phyloP scores from a whole-genome alignment of 257 asterid species.

The Osmanthus fragrans region DNA sequence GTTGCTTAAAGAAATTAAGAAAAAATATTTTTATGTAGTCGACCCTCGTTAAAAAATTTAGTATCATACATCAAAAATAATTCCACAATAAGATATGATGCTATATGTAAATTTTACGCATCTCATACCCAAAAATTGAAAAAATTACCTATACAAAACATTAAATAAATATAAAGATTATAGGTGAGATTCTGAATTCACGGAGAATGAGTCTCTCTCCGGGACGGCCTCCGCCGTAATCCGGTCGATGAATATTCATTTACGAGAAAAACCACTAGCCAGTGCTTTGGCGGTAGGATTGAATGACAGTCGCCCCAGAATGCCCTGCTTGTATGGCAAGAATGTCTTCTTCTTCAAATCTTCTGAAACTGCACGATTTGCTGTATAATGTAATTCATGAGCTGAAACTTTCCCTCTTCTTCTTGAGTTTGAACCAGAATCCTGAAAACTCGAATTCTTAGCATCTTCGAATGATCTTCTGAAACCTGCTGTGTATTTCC shows the following conservation, averaged over 20 bases:
- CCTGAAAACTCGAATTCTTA: constrained; percentile 6
- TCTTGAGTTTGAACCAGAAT: constrained; percentile 35
- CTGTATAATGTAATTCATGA: constrained; percentile 70
- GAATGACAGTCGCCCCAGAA: constrained; percentile 59
- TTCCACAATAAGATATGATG: background rate
- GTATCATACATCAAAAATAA: background rate
- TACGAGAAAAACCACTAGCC: constrained; percentile 64
- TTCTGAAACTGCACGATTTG: constrained; percentile 70
- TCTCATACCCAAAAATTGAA: background rate
- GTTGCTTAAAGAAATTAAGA: too few relatives aligned
- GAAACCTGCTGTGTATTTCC: constrained; percentile 36
- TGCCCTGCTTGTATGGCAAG: constrained; percentile 81
- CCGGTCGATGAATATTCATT: constrained; percentile 17
- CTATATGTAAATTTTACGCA: background rate
- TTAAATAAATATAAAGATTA: background rate
- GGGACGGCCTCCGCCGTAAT: background rate
- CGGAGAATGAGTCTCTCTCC: background rate
- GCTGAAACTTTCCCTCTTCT: constrained; percentile 56
- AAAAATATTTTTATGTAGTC: too few relatives aligned
- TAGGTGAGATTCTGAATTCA: background rate
- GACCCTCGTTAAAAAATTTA: too few relatives aligned
- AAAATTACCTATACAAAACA: background rate
- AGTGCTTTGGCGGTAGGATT: constrained; percentile 64
- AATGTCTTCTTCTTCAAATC: constrained; percentile 74
- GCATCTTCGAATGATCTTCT: constrained; percentile 27